Base-by-base conservation (phyloP, 805 yeast species). In the Danielia reshetovae region DNA sequence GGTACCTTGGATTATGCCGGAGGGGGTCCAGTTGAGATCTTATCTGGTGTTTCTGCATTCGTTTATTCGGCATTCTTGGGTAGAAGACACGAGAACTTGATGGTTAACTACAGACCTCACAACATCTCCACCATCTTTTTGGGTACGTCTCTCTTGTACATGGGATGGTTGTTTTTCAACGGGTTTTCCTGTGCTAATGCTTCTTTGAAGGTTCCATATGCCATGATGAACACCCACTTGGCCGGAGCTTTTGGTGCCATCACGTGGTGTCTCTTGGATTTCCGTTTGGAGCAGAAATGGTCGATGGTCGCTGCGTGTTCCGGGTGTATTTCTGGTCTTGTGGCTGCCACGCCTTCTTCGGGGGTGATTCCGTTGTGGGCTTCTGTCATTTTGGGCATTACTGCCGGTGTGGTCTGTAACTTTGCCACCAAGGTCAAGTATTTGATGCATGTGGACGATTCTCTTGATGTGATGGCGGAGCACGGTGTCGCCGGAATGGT, bases 1-100 rank as follows among this genome's bases (percentile, higher is more conserved):
- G 96, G 95, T 5, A 97, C 81, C 2, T 68, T 90, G 33, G 98
- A 90, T 58, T 90, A 85, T 59, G 98, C 98, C 16, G 98, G 98
- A 19, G 97, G 97, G 37, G 97, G 97, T 0, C 95, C 97, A 1
- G 96, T 90, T 18, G 97, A 90, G 59, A 86, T 93, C 37, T 72
- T 85, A 19, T 81, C 94, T 16, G 97, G 97, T 41, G 83, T 88
- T 16, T 84, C 87, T 23, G 97, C 96, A 1, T 80, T 90, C 49
- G 95, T 85, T 4, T 81, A 81, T 48, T 78, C 88, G n/a, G 79
- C 77, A 37, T 82, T 83, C 43, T 61, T 85, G 35, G 96, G 96
- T 7, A 75, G 84, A 49, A 73, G 97, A 59, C 72, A 69, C 39
- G 70, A 81, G 70, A 69, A 93, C 64, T 69, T 83, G 39, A 74